Percentiles rank a stretch among this genome's conserved stretches.
These are phyloP conservation scores for Rhizoctonia solani DNA, from an alignment of 1,284 basidiomycete genomes.

Conservation along the genomic window DNA sequence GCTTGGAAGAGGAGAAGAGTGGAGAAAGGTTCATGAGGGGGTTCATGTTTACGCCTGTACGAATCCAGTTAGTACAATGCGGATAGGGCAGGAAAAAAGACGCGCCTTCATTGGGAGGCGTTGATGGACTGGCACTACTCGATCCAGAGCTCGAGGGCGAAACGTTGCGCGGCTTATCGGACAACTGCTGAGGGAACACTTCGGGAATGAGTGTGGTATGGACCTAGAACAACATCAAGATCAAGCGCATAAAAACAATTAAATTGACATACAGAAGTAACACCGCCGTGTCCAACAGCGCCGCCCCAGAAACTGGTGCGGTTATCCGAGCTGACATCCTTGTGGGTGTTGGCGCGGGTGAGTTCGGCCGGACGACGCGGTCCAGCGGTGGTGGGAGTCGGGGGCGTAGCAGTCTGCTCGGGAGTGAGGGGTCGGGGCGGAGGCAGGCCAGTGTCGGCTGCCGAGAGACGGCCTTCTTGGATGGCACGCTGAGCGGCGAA, in stretches of 20 bases:
- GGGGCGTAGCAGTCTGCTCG: slow-evolving; percentile 14
- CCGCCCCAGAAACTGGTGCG: slow-evolving; percentile 76
- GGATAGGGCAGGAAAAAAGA: neutral
- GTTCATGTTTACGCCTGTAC: slow-evolving; percentile 76
- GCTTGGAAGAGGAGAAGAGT: slow-evolving; percentile 5
- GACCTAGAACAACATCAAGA: slow-evolving; percentile 44
- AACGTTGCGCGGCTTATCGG: slow-evolving; percentile 20
- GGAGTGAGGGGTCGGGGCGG: slow-evolving; percentile 40
- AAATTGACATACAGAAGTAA: slow-evolving; percentile 61
- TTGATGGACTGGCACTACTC: slow-evolving; percentile 17
- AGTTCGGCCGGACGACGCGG: neutral
- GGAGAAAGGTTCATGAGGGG: slow-evolving; percentile 61
- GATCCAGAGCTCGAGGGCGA: neutral
- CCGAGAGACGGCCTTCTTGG: slow-evolving; percentile 57
- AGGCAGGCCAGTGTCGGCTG: slow-evolving; percentile 43
- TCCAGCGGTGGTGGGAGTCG: too few relatives aligned
- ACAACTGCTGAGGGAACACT: slow-evolving; percentile 44
- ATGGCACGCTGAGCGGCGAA: slow-evolving; percentile 57
- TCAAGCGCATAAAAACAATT: neutral
- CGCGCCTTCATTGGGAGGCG: slow-evolving; percentile 5
- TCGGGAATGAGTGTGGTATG: slow-evolving; percentile 82
- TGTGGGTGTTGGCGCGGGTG: slow-evolving; percentile 70
- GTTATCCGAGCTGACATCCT: slow-evolving; percentile 73
- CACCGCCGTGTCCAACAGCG: slow-evolving; percentile 59
- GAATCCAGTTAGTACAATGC: slow-evolving; percentile 5